These are phyloP conservation scores for Rhizomucor pusillus DNA, from an alignment of 371 early-diverging fungal species.

Conservation along the genomic window DNA sequence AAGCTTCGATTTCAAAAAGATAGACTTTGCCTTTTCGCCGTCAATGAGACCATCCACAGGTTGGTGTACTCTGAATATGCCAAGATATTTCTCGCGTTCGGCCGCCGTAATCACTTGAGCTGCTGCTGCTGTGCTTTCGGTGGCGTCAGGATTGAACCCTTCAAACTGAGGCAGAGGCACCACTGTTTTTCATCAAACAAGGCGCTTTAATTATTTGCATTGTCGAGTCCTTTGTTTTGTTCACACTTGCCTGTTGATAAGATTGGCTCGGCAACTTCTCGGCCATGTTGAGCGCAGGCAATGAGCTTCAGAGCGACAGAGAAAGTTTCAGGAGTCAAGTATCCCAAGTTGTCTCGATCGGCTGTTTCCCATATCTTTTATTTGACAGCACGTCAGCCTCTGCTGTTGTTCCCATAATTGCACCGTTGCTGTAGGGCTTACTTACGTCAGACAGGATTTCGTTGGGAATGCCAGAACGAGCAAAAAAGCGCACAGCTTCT, in stretches of 20 bases:
- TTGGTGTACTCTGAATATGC: slow-evolving; percentile 42
- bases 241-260: slow-evolving; percentile 10
- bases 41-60: slow-evolving; percentile 37
- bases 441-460: slow-evolving; percentile 70
- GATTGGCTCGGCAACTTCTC: slow-evolving; percentile 8
- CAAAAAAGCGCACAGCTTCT: slow-evolving; percentile 81
- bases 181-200: slow-evolving; percentile 8
- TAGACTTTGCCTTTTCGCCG: slow-evolving; percentile 33
- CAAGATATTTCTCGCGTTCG: slow-evolving; percentile 43
- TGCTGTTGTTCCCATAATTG: background rate
- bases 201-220: background rate
- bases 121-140: background rate
- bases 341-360: slow-evolving; percentile 74
- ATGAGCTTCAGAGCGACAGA: slow-evolving; percentile 18
- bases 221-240: background rate
- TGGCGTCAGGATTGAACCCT: slow-evolving; percentile 29
- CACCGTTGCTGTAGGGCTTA: background rate
- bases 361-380: slow-evolving; percentile 82
- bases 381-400: background rate
- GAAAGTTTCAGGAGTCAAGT: slow-evolving; percentile 54
- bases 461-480: slow-evolving; percentile 73
- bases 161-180: slow-evolving; percentile 60
- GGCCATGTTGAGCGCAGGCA: slow-evolving; percentile 18
- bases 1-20: slow-evolving; percentile 46
- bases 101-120: slow-evolving; percentile 21